Conservation (phyloP, 108 stramenopile species). For the Aurantiochytrium sp. region DNA sequence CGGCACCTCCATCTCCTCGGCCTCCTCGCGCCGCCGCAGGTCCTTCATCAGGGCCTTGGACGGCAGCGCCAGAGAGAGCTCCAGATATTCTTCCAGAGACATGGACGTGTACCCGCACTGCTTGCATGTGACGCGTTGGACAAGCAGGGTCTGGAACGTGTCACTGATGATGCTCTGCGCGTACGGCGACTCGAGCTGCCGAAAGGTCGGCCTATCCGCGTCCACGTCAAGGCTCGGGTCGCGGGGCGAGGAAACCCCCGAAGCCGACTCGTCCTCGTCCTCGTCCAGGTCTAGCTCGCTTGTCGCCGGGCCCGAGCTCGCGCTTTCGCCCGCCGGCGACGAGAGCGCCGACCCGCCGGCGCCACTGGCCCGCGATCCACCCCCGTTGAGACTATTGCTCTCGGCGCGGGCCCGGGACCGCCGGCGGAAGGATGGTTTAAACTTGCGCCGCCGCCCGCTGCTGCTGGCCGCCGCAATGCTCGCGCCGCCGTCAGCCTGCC, state of each 20-base stretch:
- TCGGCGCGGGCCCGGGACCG: neutral
- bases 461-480: neutral
- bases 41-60: neutral
- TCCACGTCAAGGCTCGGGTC: neutral
- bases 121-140: constrained; percentile 14
- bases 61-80: neutral
- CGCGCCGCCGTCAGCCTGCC: neutral
- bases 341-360: too few relatives aligned
- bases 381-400: too few relatives aligned
- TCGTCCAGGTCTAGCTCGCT: neutral
- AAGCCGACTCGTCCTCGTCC: neutral
- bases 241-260: neutral
- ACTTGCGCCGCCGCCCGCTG: neutral
- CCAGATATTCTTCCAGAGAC: constrained; percentile 9
- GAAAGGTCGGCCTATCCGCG: neutral
- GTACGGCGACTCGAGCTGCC: neutral
- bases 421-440: neutral
- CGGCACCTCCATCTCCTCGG: neutral
- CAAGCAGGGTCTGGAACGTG: neutral
- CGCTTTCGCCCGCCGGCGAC: neutral
- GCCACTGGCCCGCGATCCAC: too few relatives aligned
- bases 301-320: neutral
- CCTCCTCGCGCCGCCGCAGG: neutral
- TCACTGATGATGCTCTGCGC: neutral
- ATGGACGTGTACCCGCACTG: neutral